Conservation (phyloP, 1,284 basidiomycete species). For the Macrocystidia cucumis region DNA sequence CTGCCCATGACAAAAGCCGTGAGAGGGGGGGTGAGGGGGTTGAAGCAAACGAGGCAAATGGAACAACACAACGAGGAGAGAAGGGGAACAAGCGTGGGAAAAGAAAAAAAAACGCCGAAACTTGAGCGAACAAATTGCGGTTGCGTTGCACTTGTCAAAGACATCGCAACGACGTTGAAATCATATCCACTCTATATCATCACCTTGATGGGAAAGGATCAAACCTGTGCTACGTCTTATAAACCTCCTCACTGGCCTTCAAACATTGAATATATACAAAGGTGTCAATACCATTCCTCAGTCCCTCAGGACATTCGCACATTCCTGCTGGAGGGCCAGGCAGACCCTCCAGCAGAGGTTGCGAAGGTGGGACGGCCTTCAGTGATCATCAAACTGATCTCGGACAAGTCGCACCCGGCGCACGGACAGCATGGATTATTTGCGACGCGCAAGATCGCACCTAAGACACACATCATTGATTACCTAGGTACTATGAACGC, state of each 20-base stretch:
- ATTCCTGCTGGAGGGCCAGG: conserved; percentile 19
- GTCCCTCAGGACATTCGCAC: conserved; percentile 31
- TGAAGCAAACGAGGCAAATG: no score
- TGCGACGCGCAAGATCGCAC: conserved; percentile 60
- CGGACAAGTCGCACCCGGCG: conserved; percentile 60
- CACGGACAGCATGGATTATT: conserved; percentile 79
- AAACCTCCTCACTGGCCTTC: conserved; percentile 1
- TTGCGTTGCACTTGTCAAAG: no score
- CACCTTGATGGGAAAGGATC: no score
- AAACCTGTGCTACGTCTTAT: no score
- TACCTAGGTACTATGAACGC: conserved; percentile 49
- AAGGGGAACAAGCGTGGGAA: no score
- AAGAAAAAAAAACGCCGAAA: no score
- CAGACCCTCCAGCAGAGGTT: conserved; percentile 8
- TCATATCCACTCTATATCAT: no score
- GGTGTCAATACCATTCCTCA: conserved; percentile 45
- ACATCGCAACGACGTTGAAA: no score
- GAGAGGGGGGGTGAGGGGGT: no score
- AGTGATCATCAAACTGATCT: conserved; percentile 38
- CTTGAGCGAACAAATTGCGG: no score
- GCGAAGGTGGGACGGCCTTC: conserved; percentile 12
- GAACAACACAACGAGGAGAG: no score
- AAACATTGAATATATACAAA: conserved; percentile 4
- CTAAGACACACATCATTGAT: conserved; percentile 64
- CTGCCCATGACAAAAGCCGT: conserved; percentile 68